Evolutionary conservation across 129 eudicot species (phyloP), one percentile per base, ranked within the genome.

Genomic region (Smallanthus sonchifolius): DNA sequence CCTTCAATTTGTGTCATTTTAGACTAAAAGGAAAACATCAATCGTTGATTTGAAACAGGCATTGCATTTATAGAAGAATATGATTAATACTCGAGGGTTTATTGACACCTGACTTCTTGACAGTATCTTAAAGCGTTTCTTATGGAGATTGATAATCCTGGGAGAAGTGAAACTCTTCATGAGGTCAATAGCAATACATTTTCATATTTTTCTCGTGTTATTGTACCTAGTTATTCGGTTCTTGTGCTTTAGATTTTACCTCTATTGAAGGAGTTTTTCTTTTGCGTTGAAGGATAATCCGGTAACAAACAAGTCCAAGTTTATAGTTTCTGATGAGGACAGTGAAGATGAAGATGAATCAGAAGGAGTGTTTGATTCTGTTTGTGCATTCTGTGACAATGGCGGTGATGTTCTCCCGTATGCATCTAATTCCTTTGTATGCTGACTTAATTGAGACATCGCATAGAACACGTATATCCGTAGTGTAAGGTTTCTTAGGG

Each of bases 401-500:
- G 97, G 97, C 17, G 97, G 97, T 16, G 82, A 80, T 2, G 35
- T 92, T 69, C 79, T 92, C 45, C 57, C 84, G 96, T 92, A 87
- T 14, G 88, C 52, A 72, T 65, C 20, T 65, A 39, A 37, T 77
- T 64, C 73, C 63, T 62, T 51, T 47, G 15, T 65, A 66, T 32
- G 35, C 6, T 72, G 16, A 64, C 65, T 59, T 59, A 13, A 49
- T 36, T 4, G 2, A 36, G 2, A 45, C 9, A 49, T 7, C 13
- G 3, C 39, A 20, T 72, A 38, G 47, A 38, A 17, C 45, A 54
- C 13, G 4, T 13, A 57, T 73, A 57, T 73, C 32, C 36, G 16
- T 74, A 14, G 17, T 61, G 15, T 39, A 56, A 32, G 45, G 24
- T 65, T 39, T 48, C 28, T 40, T 75, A 35, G 52, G 63, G 59